Conservation (phyloP, 768 basidiomycete genomes). For the Amanita rubescens region DNA sequence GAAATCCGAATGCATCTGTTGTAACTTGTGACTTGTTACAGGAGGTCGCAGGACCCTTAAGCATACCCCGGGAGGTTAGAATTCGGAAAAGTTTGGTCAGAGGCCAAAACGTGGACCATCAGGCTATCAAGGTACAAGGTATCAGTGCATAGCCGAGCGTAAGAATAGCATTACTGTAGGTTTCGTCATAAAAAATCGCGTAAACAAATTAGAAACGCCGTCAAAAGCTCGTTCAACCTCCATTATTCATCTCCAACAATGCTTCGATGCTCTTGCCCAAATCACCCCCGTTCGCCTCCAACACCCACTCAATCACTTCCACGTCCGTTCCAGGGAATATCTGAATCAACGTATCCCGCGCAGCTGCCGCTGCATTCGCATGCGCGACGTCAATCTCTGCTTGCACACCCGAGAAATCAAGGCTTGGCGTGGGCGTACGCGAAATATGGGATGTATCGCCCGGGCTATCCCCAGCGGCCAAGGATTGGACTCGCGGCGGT, state of each 20-base stretch:
- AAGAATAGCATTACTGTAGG: too few relatives aligned
- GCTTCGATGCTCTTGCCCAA: constrained; percentile 86
- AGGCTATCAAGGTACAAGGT: too few relatives aligned
- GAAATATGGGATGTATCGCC: constrained; percentile 33
- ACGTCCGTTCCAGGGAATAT: constrained; percentile 82
- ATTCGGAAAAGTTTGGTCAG: too few relatives aligned
- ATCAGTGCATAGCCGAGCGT: too few relatives aligned
- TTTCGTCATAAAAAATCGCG: neutral
- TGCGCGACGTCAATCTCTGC: constrained; percentile 75
- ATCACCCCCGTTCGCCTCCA: constrained; percentile 86
- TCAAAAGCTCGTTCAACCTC: constrained; percentile 23
- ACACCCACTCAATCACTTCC: constrained; percentile 82
- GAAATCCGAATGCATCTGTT: too few relatives aligned
- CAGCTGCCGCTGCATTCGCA: constrained; percentile 62
- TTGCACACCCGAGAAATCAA: constrained; percentile 66
- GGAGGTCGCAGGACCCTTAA: too few relatives aligned
- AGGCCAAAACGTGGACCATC: too few relatives aligned
- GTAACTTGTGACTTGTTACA: too few relatives aligned
- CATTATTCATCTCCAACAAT: constrained; percentile 66
- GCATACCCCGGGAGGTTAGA: too few relatives aligned
- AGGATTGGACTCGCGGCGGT: constrained; percentile 40
- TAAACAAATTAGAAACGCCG: too few relatives aligned
- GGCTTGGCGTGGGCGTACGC: constrained; percentile 59
- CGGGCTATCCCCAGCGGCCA: constrained; percentile 9
- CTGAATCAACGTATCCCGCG: constrained; percentile 71